These are phyloP conservation scores for Lactarius akahatsu DNA, from an alignment of 768 basidiomycete species.

Conservation along the genomic window DNA sequence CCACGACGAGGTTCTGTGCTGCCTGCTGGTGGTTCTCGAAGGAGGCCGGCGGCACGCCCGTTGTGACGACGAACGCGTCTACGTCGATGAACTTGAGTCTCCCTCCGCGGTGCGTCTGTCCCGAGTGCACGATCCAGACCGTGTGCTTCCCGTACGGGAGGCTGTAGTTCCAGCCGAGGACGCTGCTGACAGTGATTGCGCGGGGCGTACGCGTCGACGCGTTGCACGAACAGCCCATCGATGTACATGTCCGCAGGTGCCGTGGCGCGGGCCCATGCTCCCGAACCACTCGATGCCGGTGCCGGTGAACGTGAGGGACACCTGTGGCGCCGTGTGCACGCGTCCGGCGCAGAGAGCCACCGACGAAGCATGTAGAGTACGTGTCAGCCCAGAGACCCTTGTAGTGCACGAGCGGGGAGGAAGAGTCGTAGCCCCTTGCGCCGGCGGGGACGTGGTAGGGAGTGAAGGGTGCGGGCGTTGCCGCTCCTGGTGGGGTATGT, in stretches of 20 bases:
- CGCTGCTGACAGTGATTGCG: conserved; percentile 54
- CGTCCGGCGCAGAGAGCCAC: conserved; percentile 53
- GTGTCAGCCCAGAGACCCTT: conserved; percentile 57
- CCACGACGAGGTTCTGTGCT: conserved; percentile 23
- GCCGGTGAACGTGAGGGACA: conserved; percentile 63
- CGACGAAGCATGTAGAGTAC: conserved; percentile 51
- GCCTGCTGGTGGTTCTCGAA: conserved; percentile 12
- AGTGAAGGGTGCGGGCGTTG: conserved; percentile 47
- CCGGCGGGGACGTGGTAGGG: conserved; percentile 77
- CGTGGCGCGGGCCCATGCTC: conserved; percentile 51
- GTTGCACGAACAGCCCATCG: conserved; percentile 49
- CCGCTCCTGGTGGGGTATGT: conserved; percentile 50
- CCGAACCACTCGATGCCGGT: conserved; percentile 82
- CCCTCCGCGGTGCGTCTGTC: conserved; percentile 37
- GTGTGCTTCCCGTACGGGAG: conserved; percentile 55
- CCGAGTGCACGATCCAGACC: conserved; percentile 61
- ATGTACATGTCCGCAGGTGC: conserved; percentile 56
- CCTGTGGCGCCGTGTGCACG: conserved; percentile 47
- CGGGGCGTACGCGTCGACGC: conserved; percentile 47
- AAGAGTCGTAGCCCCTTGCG: conserved; percentile 66
- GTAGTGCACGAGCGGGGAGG: conserved; percentile 64
- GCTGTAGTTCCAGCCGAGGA: conserved; percentile 58
- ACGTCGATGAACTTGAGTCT: conserved; percentile 47
- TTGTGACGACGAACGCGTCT: conserved; percentile 67
- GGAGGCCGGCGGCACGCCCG: conserved; percentile 33